Evolutionary conservation across 1,139 yeast species (phyloP), one percentile per base, ranked within the genome.

Genomic region (Lodderomyces elongisporus): DNA sequence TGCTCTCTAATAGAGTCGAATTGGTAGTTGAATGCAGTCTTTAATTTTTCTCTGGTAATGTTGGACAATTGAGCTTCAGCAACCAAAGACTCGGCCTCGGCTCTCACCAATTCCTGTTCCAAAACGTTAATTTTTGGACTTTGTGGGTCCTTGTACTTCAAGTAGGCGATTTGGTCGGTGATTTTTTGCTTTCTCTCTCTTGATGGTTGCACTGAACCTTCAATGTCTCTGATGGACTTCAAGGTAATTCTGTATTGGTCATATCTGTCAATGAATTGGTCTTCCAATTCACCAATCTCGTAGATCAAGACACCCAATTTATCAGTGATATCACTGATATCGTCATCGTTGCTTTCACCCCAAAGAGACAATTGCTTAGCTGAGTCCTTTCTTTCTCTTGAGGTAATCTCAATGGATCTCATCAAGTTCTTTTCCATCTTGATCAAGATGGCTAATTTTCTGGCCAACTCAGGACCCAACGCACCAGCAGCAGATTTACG

Each of bases 61-160:
- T 84, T 84, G 34, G 89, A 80, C 56, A 85, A 73, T 66, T 85
- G 95, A 33, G 94, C 93, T 66, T 84, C 94, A 35, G 94, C 95
- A 52, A 85, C 94, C 49, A 84, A 71, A 35, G 89, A 80, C 62
- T 85, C 94, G 38, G 94, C 94, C 64, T 85, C 94, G 30, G 93
- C 93, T 65, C 95, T 76, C 39, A 85, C 94, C 56, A 84, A 70
- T 60, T 84, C 93, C 63, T 85, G 94, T 64, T 85, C 94, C 57
- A 83, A 73, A 41, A 83, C 85, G 44, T 77, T 76, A 47, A 85
- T 78, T 63, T 83, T 83, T 53, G 91, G 84, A 28, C 88, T 79
- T 58, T 79, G 84, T 35, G 93, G 91, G 59, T 81, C 91, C 66
- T 82, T 82, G 67, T 82, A 83, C 62, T 83, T 82, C 59, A 83